Base-by-base conservation (phyloP, 352 stramenopile genomes). In the Phytophthora citrophthora region DNA sequence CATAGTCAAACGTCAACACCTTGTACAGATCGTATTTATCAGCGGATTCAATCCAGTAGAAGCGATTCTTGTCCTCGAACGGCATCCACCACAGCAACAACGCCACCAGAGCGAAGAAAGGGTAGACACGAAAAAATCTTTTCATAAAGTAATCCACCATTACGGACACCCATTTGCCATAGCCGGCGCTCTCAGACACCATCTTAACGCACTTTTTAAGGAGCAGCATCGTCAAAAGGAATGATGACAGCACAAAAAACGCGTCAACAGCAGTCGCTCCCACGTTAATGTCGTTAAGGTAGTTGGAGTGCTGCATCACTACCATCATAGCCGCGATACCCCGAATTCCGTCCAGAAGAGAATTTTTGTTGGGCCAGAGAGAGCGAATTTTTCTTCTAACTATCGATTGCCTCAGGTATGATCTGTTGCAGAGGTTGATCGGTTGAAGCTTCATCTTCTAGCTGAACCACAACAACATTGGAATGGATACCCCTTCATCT, bases 81-180 rank as follows among this genome's bases (percentile, higher is more conserved):
- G 77, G 64, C 8, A 34, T 34, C 29, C 29, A 34, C 29, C 29
- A 34, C 29, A 34, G 29, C 12, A 83, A 26, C 11, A 70, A 15
- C 5, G 54, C 68, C 11, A 82, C 23, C 4, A 72, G 51, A 20
- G 55, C 55, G 34, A 88, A 88, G 1, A 85, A 50, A 43, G 78
- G 75, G 31, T 88, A 88, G 8, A 87, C 78, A 24, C 73, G 75
- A n/a, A 88, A 76, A 32, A 85, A 80, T 1, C 76, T 68, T 34
- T 82, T 83, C 9, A 39, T 63, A 31, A 79, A 75, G 45, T 88
- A 85, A 49, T 83, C 74, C 15, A 24, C 8, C 9, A 78, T 52
- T 11, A 46, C 51, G 18, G 64, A 61, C 10, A n/a, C 27, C 61
- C 55, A 74, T 49, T 51, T 47, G 3, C 46, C 38, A 18, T 29